Evolutionary conservation across 768 basidiomycete genomes (phyloP).

Genomic region (Naganishia antarctica): DNA sequence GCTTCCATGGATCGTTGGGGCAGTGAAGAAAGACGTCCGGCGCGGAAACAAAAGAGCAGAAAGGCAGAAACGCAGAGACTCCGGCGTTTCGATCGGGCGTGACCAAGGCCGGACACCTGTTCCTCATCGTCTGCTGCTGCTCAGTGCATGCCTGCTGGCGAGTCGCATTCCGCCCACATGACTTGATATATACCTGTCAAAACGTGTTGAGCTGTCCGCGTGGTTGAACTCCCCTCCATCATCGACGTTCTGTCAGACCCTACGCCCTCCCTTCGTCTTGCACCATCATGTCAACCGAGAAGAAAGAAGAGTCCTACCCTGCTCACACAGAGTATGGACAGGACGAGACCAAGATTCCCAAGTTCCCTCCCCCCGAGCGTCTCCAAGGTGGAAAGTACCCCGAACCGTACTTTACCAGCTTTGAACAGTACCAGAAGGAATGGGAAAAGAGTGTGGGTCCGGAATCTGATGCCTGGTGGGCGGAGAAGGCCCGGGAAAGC

Average conservation of each 20-base stretch:
- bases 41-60: background rate
- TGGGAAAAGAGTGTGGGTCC: slow-evolving; percentile 71
- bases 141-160: too few relatives aligned
- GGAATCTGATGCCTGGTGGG: slow-evolving; percentile 82
- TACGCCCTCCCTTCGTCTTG: background rate
- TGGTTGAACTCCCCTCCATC: background rate
- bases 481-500: slow-evolving; percentile 65
- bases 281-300: slow-evolving; percentile 12
- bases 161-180: background rate
- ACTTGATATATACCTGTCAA: slow-evolving; percentile 8
- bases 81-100: slow-evolving; percentile 14
- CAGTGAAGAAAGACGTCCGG: too few relatives aligned
- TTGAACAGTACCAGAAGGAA: slow-evolving; percentile 64
- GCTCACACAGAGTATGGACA: slow-evolving; percentile 30
- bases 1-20: too few relatives aligned
- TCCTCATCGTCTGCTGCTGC: too few relatives aligned
- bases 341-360: slow-evolving; percentile 38
- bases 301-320: slow-evolving; percentile 15
- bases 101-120: background rate
- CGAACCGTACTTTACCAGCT: slow-evolving; percentile 71
- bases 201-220: too few relatives aligned
- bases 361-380: slow-evolving; percentile 73
- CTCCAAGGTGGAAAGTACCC: slow-evolving; percentile 60
- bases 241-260: background rate
- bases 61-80: too few relatives aligned